A percentile compares a stretch with the other conserved stretches of the same genome.
These are phyloP conservation scores for Leishmania aethiopica DNA, from an alignment of 208 protist species.

Conservation along the genomic window DNA sequence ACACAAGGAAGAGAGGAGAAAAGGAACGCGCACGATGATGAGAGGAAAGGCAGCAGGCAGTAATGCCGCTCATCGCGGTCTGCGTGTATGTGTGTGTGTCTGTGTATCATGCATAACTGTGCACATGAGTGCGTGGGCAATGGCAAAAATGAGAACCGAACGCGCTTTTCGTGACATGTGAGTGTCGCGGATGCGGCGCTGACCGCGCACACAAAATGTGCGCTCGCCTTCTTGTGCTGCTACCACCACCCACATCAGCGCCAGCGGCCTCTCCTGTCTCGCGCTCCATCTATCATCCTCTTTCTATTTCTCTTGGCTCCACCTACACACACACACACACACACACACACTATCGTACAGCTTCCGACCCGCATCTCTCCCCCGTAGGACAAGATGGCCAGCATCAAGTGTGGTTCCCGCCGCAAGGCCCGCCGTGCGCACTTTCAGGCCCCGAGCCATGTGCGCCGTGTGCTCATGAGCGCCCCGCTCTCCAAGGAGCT, in stretches of 20 bases:
- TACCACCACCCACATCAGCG: neutral
- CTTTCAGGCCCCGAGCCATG: conserved; percentile 97
- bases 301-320: neutral
- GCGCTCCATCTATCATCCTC: neutral
- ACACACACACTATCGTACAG: neutral
- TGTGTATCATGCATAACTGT: neutral
- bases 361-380: conserved; percentile 10
- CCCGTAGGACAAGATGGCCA: conserved; percentile 56
- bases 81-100: neutral
- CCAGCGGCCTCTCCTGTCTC: neutral
- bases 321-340: neutral
- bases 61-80: neutral
- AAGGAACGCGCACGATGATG: neutral
- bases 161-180: neutral
- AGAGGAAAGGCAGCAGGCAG: neutral
- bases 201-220: neutral
- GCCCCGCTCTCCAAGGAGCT: conserved; percentile 99
- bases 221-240: neutral
- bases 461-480: conserved; percentile 98
- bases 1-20: neutral
- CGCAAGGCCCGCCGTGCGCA: conserved; percentile 99
- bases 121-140: neutral
- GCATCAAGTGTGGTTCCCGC: conserved; percentile 91
- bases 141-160: neutral
- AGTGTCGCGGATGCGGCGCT: neutral